Evolutionary conservation across 2,329 filamentous ascomycete genomes (phyloP).

Genomic region (Elsinoe perseae): DNA sequence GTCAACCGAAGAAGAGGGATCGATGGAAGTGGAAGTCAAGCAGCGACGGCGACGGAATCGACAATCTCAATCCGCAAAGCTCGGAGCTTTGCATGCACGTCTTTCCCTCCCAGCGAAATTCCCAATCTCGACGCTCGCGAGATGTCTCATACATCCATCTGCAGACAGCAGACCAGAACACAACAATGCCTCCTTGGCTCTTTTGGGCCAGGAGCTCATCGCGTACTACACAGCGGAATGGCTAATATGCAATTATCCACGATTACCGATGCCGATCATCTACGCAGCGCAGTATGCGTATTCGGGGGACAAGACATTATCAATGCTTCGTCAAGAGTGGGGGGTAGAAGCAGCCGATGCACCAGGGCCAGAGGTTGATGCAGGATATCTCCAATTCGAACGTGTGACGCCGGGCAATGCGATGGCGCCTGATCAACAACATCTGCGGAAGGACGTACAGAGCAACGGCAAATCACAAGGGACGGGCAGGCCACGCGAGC

Average conservation of each 20-base stretch:
- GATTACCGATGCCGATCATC: conserved; percentile 79
- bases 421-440: conserved; percentile 27
- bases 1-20: not conserved
- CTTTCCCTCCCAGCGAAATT: conserved; percentile 73
- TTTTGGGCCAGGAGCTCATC: conserved; percentile 73
- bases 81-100: conserved; percentile 85
- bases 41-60: not conserved
- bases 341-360: conserved; percentile 81
- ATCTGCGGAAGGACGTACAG: conserved; percentile 29
- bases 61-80: conserved; percentile 66
- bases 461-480: conserved; percentile 21
- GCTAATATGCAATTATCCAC: conserved; percentile 81
- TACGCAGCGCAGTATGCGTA: conserved; percentile 82
- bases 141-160: conserved; percentile 75
- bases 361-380: conserved; percentile 85
- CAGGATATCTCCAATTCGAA: conserved; percentile 77
- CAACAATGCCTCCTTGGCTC: conserved; percentile 81
- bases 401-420: conserved; percentile 38
- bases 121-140: conserved; percentile 76
- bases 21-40: not conserved
- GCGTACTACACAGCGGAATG: conserved; percentile 85
- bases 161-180: conserved; percentile 72
- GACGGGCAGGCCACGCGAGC: conserved; percentile 40
- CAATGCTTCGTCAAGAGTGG: conserved; percentile 73
- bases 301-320: conserved; percentile 65